Conservation (phyloP, 2,329 filamentous ascomycete genomes). For the Alternaria brassicae region DNA sequence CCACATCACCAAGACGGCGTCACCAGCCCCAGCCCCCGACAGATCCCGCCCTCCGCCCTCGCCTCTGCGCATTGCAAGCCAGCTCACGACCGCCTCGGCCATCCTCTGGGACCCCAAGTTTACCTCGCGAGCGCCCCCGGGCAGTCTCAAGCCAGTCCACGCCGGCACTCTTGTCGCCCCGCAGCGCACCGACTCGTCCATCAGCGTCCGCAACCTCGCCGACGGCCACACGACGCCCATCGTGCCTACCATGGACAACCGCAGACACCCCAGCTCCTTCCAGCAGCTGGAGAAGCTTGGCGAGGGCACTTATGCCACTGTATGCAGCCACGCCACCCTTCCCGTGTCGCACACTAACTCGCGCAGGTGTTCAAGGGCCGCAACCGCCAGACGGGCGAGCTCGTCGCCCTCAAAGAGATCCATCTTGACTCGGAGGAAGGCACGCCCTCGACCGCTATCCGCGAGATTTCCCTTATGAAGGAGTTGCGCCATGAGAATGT, state of each 20-base stretch:
- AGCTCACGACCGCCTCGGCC: conserved; percentile 58
- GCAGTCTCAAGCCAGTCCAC: conserved; percentile 56
- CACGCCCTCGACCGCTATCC: conserved; percentile 94
- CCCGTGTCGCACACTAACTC: conserved; percentile 24
- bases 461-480: conserved; percentile 99
- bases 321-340: conserved; percentile 55
- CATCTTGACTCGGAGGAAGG: conserved; percentile 98
- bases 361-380: conserved; percentile 94
- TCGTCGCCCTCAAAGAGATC: conserved; percentile 97
- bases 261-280: conserved; percentile 93
- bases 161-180: conserved; percentile 57
- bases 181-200: conserved; percentile 60
- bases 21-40: conserved; percentile 21
- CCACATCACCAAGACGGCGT: conserved; percentile 19
- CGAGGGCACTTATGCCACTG: conserved; percentile 97
- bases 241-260: conserved; percentile 76
- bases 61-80: conserved; percentile 52
- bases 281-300: conserved; percentile 98
- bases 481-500: conserved; percentile 99
- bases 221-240: conserved; percentile 50
- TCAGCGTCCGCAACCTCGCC: conserved; percentile 57
- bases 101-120: conserved; percentile 60
- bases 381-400: conserved; percentile 94
- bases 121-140: conserved; percentile 55
- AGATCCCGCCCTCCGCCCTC: conserved; percentile 10